Percentiles rank a stretch among this genome's conserved stretches.
Conservation (phyloP, 129 eudicot species). For the Chrysanthemum seticuspe region DNA sequence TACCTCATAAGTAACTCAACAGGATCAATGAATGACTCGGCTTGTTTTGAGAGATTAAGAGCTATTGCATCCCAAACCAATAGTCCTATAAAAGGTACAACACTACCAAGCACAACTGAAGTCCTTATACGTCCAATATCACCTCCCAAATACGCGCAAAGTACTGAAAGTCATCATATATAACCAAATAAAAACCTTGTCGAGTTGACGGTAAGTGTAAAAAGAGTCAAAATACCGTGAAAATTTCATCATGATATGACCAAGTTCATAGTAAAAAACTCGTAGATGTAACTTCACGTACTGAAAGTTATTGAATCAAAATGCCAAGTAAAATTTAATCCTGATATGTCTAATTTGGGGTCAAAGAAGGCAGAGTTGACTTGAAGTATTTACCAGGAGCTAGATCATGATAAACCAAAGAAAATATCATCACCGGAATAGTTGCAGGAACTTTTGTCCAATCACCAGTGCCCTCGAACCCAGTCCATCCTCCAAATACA, state of each 20-base stretch:
- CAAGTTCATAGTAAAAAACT: not conserved
- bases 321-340: not conserved
- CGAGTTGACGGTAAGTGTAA: too few relatives aligned
- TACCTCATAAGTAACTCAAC: conserved; percentile 74
- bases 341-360: not conserved
- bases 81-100: conserved; percentile 64
- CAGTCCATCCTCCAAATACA: conserved; percentile 61
- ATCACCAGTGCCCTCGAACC: conserved; percentile 54
- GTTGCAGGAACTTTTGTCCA: conserved; percentile 82
- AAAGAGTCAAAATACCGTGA: too few relatives aligned
- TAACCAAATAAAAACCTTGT: too few relatives aligned
- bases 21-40: conserved; percentile 62
- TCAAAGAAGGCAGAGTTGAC: conserved; percentile 4
- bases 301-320: conserved; percentile 18
- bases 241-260: not conserved
- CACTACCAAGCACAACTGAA: conserved; percentile 72
- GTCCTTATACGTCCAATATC: conserved; percentile 67
- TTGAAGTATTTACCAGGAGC: conserved; percentile 53
- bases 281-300: not conserved
- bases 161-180: conserved; percentile 48
- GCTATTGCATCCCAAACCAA: conserved; percentile 79
- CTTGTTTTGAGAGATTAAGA: conserved; percentile 53
- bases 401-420: conserved; percentile 89
- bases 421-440: conserved; percentile 81
- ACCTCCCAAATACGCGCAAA: conserved; percentile 78